Conservation (phyloP, 768 basidiomycete genomes). For the Tylopilus rubrobrunneus region DNA sequence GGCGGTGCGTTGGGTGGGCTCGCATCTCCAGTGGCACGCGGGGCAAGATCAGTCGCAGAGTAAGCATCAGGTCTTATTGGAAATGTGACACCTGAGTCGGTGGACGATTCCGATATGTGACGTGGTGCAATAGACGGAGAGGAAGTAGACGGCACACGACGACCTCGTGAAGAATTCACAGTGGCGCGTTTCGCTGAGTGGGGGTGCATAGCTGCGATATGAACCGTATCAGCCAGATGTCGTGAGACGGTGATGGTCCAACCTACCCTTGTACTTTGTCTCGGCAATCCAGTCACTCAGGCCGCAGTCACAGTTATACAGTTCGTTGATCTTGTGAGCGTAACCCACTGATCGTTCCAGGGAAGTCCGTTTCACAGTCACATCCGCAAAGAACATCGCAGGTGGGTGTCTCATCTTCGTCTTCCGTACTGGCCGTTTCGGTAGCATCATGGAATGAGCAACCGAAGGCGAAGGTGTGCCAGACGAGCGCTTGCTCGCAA, state of each 20-base stretch:
- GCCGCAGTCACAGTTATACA: constrained; percentile 72
- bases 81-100: constrained; percentile 74
- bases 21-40: constrained; percentile 42
- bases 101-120: constrained; percentile 67
- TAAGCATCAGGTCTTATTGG: constrained; percentile 77
- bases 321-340: constrained; percentile 78
- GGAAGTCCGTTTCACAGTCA: constrained; percentile 49
- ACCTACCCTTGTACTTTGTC: constrained; percentile 51
- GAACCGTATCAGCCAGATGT: constrained; percentile 3
- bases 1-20: constrained; percentile 54
- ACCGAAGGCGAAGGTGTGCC: constrained; percentile 28
- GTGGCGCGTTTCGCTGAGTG: constrained; percentile 26
- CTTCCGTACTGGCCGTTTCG: constrained; percentile 23
- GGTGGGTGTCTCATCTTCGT: constrained; percentile 48
- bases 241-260: not conserved
- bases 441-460: constrained; percentile 30
- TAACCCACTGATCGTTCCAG: constrained; percentile 71
- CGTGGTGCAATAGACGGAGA: constrained; percentile 53
- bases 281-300: constrained; percentile 70
- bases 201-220: constrained; percentile 17
- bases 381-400: constrained; percentile 69
- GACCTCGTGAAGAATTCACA: constrained; percentile 20
- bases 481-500: constrained; percentile 22
- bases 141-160: constrained; percentile 35
- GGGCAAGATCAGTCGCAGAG: constrained; percentile 69